Percentiles rank a stretch among this genome's conserved stretches.
phyloP scores from a whole-genome alignment of 306 rosid species.

The Ammopiptanthus mongolicus region DNA sequence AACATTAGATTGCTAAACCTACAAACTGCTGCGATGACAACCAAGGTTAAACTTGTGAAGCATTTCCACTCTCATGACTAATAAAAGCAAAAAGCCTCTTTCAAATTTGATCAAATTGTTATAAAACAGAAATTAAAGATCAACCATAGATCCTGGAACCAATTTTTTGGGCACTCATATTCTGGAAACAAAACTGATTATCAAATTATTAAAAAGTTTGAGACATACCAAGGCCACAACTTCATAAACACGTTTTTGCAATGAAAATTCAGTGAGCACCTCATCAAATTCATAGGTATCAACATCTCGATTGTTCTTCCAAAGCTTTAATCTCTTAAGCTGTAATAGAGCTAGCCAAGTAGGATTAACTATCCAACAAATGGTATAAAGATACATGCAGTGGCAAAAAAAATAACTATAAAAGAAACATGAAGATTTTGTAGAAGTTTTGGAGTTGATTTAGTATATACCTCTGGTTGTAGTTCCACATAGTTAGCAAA shows the following conservation, averaged over 20 bases:
- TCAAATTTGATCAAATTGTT: too few species aligned
- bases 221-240: slow-evolving; percentile 62
- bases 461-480: slow-evolving; percentile 84
- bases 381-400: not conserved
- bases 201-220: slow-evolving; percentile 5
- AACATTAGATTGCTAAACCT: not conserved
- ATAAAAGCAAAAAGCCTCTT: not conserved
- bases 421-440: not conserved
- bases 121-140: too few species aligned
- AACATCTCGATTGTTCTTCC: slow-evolving; percentile 97
- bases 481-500: slow-evolving; percentile 94
- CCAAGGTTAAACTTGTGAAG: not conserved
- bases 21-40: not conserved
- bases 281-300: slow-evolving; percentile 96
- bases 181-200: not conserved
- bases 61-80: not conserved
- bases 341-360: slow-evolving; percentile 34
- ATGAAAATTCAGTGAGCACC: slow-evolving; percentile 94
- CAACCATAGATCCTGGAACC: too few species aligned
- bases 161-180: not conserved
- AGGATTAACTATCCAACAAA: not conserved
- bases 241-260: slow-evolving; percentile 96
- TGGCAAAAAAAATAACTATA: not conserved
- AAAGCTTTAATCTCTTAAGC: slow-evolving; percentile 94
- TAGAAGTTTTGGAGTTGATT: not conserved